These are phyloP conservation scores for Plasmodium vinckei DNA, from an alignment of 169 alveolate genomes.

Conservation along the genomic window DNA sequence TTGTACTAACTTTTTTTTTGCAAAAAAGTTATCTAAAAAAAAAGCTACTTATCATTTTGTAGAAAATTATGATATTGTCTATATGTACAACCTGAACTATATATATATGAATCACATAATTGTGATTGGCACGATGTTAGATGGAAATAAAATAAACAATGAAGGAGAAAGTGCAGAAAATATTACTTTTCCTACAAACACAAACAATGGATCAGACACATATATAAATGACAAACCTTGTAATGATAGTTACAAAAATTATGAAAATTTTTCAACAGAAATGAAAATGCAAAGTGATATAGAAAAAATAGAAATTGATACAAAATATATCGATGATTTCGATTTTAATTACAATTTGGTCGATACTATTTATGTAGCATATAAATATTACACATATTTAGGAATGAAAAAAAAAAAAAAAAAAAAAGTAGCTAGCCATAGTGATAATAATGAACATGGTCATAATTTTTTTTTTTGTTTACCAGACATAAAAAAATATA, in stretches of 20 bases:
- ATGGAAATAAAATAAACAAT: not conserved
- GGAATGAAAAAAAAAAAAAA: constrained; percentile 18
- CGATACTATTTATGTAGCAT: constrained; percentile 55
- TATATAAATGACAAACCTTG: not conserved
- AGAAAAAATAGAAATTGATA: not conserved
- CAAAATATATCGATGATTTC: constrained; percentile 15
- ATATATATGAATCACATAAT: constrained; percentile 67
- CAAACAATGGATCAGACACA: not conserved
- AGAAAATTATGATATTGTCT: constrained; percentile 33
- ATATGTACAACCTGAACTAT: constrained; percentile 55
- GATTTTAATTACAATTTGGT: constrained; percentile 58
- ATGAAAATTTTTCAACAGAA: not conserved
- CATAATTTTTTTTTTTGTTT: constrained; percentile 27
- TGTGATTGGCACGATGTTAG: constrained; percentile 25
- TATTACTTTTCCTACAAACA: too few relatives aligned
- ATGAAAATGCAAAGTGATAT: not conserved
- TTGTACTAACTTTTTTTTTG: constrained; percentile 58
- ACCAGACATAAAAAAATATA: constrained; percentile 47
- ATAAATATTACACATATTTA: constrained; percentile 66
- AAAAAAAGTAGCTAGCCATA: constrained; percentile 7
- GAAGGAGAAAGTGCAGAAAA: not conserved
- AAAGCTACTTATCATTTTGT: constrained; percentile 26
- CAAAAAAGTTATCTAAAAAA: constrained; percentile 10
- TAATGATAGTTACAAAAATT: not conserved
- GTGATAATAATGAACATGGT: too few relatives aligned